Evolutionary conservation across 805 yeast genomes (phyloP), one percentile per base, ranked within the genome.

Genomic region (Maudiozyma barnettii): DNA sequence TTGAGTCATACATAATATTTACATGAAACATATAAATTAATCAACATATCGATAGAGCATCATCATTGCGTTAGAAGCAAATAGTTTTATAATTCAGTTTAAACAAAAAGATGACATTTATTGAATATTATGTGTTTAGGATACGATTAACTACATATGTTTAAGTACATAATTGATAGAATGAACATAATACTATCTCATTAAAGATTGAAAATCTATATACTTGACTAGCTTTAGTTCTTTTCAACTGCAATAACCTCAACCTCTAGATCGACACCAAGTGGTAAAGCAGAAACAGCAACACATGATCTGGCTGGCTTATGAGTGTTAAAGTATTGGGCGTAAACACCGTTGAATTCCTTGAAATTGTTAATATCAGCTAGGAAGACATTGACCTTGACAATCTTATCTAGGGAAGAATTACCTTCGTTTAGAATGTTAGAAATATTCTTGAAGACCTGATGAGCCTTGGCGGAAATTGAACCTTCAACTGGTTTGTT

Each of bases 261-360:
- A 70, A 91, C 79, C 73, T 91, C 98, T 54, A 71, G 75, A 50
- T 78, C 84, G 52, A 81, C 87, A 51, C 88, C 87, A 65, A 91
- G 77, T 50, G 99, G 99, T 58, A 91, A 80, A 54, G 77, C 78
- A 68, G 81, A 82, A 54, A 89, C 97, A 42, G 96, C 96, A 58
- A 91, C 95, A 75, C 96, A 91, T 2, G 96, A 85, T 77, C 98
- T 85, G 35, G 98, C 97, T 43, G 98, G 97, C 67, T 83, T 83
- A 71, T 82, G 89, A 40, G 69, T 71, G 60, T 66, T 75, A 73
- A 86, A 86, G 69, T 83, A 82, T 66, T 81, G 65, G 45, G 78
- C 79, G 70, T 91, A 91, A 45, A 85, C 93, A 55, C 74, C 76
- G 71, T 91, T 91, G 73, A 91, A 85, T 54, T 77, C 83, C 51